These are phyloP conservation scores for Phanerochaete carnosa DNA, from an alignment of 768 basidiomycete species.

Conservation along the genomic window DNA sequence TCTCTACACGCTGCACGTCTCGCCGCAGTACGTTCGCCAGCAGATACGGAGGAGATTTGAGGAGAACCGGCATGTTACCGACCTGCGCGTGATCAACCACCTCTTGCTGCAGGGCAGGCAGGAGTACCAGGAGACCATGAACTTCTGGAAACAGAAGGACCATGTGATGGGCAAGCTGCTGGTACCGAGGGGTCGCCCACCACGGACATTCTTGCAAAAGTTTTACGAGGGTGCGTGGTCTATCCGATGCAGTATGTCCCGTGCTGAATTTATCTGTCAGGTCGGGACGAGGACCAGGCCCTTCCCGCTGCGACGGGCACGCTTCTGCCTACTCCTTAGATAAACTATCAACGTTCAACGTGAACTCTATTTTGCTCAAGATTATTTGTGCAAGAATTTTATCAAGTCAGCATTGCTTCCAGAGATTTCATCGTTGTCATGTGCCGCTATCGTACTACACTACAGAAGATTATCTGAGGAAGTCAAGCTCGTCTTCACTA, in stretches of 20 bases:
- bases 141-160: conserved; percentile 88
- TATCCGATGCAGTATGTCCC: not conserved
- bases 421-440: too few relatives aligned
- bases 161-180: conserved; percentile 74
- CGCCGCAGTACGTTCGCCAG: conserved; percentile 74
- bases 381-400: not conserved
- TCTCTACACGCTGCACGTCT: conserved; percentile 79
- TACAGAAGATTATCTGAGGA: conserved; percentile 14
- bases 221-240: conserved; percentile 74
- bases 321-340: not conserved
- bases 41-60: conserved; percentile 87
- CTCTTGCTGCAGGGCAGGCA: conserved; percentile 79
- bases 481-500: conserved; percentile 23
- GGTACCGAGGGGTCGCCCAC: conserved; percentile 43
- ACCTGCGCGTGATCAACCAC: conserved; percentile 80
- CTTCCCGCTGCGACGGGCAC: conserved; percentile 66
- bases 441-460: not conserved
- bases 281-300: conserved; percentile 72
- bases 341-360: not conserved
- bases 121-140: conserved; percentile 94
- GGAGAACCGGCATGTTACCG: conserved; percentile 75
- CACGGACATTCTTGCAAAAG: conserved; percentile 72
- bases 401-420: too few relatives aligned
- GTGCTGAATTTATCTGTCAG: conserved; percentile 32
- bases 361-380: not conserved